phyloP scores from a whole-genome alignment of 1,284 basidiomycete species.

The Lentinula novae-zelandiae region DNA sequence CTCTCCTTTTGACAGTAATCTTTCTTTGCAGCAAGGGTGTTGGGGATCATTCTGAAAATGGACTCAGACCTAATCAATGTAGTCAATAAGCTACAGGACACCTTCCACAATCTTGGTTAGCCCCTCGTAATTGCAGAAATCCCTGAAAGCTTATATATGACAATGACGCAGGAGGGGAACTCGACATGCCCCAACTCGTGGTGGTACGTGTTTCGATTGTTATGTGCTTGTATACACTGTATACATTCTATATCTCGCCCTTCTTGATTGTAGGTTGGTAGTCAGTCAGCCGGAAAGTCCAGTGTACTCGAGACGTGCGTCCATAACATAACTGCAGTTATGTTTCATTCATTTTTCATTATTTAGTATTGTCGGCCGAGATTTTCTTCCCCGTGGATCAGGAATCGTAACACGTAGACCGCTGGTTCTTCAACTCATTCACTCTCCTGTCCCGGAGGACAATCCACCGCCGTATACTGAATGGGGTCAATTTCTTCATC shows the following conservation, averaged over 20 bases:
- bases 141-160: conserved; percentile 11
- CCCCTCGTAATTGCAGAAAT: conserved; percentile 16
- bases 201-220: conserved; percentile 49
- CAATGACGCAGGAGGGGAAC: conserved; percentile 61
- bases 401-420: conserved; percentile 97
- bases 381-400: conserved; percentile 91
- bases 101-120: conserved; percentile 78
- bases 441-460: conserved; percentile 65
- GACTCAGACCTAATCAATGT: conserved; percentile 93
- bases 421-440: conserved; percentile 92
- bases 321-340: conserved; percentile 8
- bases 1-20: neutral
- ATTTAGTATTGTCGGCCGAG: conserved; percentile 85
- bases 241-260: conserved; percentile 4
- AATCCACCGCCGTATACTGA: conserved; percentile 59
- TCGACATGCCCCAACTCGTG: conserved; percentile 83
- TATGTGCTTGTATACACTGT: neutral
- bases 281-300: conserved; percentile 83
- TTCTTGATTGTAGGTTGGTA: conserved; percentile 60
- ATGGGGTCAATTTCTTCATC: conserved; percentile 96
- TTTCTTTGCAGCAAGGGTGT: neutral
- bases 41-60: conserved; percentile 40
- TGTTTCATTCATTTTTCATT: conserved; percentile 9
- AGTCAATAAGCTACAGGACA: conserved; percentile 94
- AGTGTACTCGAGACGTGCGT: conserved; percentile 83